phyloP scores from a whole-genome alignment of 306 rosid species.

The Fragaria iinumae region DNA sequence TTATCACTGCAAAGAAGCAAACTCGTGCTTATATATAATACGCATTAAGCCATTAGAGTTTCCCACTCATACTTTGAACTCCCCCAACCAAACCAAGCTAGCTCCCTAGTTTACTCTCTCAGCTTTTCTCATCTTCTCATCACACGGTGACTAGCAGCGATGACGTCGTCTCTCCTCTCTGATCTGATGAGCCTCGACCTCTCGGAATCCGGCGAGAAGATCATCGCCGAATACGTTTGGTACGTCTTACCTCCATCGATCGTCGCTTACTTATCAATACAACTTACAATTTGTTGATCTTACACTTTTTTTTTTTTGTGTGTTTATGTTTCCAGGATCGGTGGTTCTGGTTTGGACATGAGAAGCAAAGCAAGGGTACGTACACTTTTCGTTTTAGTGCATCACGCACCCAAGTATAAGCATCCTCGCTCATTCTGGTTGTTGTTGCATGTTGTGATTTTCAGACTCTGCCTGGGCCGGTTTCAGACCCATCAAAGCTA shows the following conservation, averaged over 20 bases:
- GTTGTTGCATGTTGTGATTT: not conserved
- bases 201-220: slow-evolving; percentile 53
- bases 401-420: not conserved
- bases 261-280: not conserved
- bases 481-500: slow-evolving; percentile 41
- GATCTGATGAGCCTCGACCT: slow-evolving; percentile 75
- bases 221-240: slow-evolving; percentile 91
- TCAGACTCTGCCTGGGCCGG: slow-evolving; percentile 48
- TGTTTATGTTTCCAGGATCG: slow-evolving; percentile 31
- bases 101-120: not conserved
- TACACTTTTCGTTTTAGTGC: not conserved
- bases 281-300: not conserved
- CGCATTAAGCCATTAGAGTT: not conserved
- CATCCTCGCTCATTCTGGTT: not conserved
- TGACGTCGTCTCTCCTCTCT: slow-evolving; percentile 41
- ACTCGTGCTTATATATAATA: too few relatives aligned
- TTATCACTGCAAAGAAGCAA: too few relatives aligned
- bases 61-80: not conserved
- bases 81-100: too few relatives aligned
- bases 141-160: too few relatives aligned
- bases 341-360: slow-evolving; percentile 57
- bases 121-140: too few relatives aligned
- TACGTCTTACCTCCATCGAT: not conserved
- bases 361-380: slow-evolving; percentile 60
- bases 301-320: not conserved